Base-by-base conservation (phyloP, 2,329 filamentous ascomycete genomes). In the Aotearoamyces nothofagi region DNA sequence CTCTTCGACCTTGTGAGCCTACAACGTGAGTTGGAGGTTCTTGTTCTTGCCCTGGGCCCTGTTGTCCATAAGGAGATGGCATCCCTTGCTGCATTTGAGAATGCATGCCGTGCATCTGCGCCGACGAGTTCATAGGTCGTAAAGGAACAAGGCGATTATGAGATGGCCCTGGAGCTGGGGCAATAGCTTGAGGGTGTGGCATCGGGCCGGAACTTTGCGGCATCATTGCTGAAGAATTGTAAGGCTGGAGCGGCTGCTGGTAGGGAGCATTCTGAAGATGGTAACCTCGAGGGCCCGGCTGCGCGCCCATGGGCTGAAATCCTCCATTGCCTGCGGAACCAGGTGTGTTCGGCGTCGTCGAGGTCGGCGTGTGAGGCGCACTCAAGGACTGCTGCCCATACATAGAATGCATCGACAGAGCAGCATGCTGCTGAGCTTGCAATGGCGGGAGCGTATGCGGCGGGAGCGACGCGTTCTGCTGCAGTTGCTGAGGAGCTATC, bases 1-100 rank as follows among this genome's bases (percentile, higher is more conserved):
- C 87, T 41, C 87, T 72, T 39, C 87, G 75, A 34, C 87, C 87
- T 58, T 96, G 87, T 15, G 86, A 92, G 30, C 87, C 87, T 31
- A 96, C 87, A 27, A 94, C 87, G 49, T 94, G 87, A 17, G 83
- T 90, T 10, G 80, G 81, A 44, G 75, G 71, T 9, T 76, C 70
- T 41, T 59, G 62, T 48, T 60, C 67, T 45, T 54, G 47, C 63
- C 74, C 69, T 41, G 69, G 53, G 35, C 58, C 58, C 36, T 66
- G 65, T 32, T 63, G 62, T 30, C 63, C 68, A 44, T 78, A 79
- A 5, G 73, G 68, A 19, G 67, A 69, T 11, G 55, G 55, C 44
- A 73, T 58, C 20, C 63, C 63, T 6, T 60, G 57, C 50, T 71
- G 66, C 46, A 50, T 45, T 17, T 49, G 44, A 8, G 24, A 17